Evolutionary conservation across 2,329 filamentous ascomycete genomes (phyloP).

Genomic region (Alternaria burnsii): DNA sequence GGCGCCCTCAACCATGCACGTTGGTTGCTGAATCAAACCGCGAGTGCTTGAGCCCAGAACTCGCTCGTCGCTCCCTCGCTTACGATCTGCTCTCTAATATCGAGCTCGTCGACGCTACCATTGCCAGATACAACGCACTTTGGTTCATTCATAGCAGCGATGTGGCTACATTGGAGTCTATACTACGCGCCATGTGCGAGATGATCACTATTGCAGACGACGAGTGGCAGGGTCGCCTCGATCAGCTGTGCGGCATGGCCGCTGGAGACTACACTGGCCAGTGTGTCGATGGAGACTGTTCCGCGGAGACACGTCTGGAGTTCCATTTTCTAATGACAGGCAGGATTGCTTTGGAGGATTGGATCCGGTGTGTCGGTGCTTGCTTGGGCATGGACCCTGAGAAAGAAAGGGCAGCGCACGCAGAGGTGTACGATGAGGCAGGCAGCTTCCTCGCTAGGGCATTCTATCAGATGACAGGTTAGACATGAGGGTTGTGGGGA

Average conservation of each 20-base stretch:
- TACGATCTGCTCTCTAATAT: conserved; percentile 9
- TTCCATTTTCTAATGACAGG: conserved; percentile 26
- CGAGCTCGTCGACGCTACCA: background rate
- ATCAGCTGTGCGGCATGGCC: conserved; percentile 16
- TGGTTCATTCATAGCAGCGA: conserved; percentile 12
- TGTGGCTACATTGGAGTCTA: conserved; percentile 3
- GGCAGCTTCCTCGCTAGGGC: conserved; percentile 24
- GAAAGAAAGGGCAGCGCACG: conserved; percentile 19
- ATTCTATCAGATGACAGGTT: conserved; percentile 6
- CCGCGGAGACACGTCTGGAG: conserved; percentile 30
- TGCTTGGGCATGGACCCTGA: conserved; percentile 16
- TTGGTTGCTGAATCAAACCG: conserved; percentile 20
- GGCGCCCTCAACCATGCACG: background rate
- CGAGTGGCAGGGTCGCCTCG: conserved; percentile 21
- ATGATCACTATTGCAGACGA: conserved; percentile 22
- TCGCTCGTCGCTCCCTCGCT: conserved; percentile 23
- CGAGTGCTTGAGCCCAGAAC: background rate
- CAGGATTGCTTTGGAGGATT: conserved; percentile 19
- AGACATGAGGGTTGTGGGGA: background rate
- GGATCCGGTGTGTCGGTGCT: conserved; percentile 20
- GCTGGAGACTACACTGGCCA: background rate
- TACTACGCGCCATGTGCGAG: conserved; percentile 24
- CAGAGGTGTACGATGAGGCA: conserved; percentile 20
- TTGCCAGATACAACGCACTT: conserved; percentile 23
- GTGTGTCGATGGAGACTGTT: conserved; percentile 23